These are phyloP conservation scores for Persicaria tinctoria DNA, from an alignment of 148 eudicot species.

Conservation along the genomic window DNA sequence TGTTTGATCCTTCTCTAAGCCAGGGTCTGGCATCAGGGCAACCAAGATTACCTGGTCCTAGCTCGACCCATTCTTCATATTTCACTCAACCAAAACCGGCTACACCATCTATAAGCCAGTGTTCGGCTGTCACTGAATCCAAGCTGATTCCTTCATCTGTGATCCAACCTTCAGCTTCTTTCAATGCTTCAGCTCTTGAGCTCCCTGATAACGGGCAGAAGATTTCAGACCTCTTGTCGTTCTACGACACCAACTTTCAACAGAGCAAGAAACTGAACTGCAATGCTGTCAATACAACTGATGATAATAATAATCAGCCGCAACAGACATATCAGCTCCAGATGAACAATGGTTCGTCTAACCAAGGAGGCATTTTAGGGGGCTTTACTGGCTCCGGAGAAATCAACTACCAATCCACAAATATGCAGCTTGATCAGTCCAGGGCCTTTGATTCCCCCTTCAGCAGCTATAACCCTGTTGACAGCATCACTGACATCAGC, in stretches of 20 bases:
- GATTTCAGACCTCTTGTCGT: conserved; percentile 32
- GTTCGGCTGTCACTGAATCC: background rate
- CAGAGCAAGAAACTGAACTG: conserved; percentile 11
- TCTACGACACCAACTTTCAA: conserved; percentile 29
- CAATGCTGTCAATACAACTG: background rate
- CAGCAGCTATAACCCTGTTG: background rate
- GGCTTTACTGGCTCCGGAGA: background rate
- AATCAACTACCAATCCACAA: background rate
- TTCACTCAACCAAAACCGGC: conserved; percentile 5
- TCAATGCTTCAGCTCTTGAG: conserved; percentile 17
- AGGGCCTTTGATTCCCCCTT: conserved; percentile 4
- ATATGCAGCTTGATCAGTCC: conserved; percentile 7
- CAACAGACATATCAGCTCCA: background rate
- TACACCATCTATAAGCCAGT: background rate
- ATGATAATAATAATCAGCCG: background rate
- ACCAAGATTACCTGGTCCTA: background rate
- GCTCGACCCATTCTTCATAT: background rate
- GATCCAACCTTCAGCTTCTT: conserved; percentile 4
- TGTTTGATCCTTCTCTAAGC: background rate
- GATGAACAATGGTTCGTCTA: background rate
- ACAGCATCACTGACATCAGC: background rate
- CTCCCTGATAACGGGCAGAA: conserved; percentile 43
- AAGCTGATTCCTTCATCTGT: conserved; percentile 5
- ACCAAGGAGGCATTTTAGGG: background rate
- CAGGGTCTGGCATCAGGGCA: background rate